These are phyloP conservation scores for Pneumocystis sp. DNA, from an alignment of 1,139 yeast species.

Conservation along the genomic window DNA sequence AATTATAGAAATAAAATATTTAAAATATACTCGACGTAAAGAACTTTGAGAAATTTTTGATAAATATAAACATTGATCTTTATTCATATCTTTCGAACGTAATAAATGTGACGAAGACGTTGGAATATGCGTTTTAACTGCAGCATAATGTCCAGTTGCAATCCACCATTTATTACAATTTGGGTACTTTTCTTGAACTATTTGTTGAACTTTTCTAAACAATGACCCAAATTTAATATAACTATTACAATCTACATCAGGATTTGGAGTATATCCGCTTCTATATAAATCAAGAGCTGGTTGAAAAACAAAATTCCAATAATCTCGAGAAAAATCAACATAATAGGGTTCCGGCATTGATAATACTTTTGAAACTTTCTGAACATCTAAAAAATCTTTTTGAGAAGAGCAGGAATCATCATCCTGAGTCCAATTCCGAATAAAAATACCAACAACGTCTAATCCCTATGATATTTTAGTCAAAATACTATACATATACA, in stretches of 20 bases:
- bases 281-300: slow-evolving; percentile 73
- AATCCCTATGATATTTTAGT: slow-evolving; percentile 5
- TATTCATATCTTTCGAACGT: slow-evolving; percentile 43
- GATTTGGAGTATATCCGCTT: slow-evolving; percentile 78
- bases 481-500: background rate
- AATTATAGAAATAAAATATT: background rate
- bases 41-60: slow-evolving; percentile 44
- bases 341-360: slow-evolving; percentile 40
- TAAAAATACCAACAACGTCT: slow-evolving; percentile 12
- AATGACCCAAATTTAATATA: slow-evolving; percentile 76
- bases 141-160: slow-evolving; percentile 86
- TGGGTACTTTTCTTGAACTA: background rate
- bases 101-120: slow-evolving; percentile 30
- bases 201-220: slow-evolving; percentile 36
- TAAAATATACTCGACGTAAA: slow-evolving; percentile 24
- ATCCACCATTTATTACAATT: slow-evolving; percentile 36
- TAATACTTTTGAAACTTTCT: slow-evolving; percentile 34
- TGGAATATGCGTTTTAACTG: slow-evolving; percentile 4
- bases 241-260: slow-evolving; percentile 78
- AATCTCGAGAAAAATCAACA: slow-evolving; percentile 74
- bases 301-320: slow-evolving; percentile 81
- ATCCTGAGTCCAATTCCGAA: slow-evolving; percentile 12
- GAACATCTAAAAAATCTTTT: slow-evolving; percentile 35
- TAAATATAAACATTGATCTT: slow-evolving; percentile 85
- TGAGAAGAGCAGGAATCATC: slow-evolving; percentile 6